Percentiles rank a stretch among this genome's conserved stretches.
Conservation (phyloP, 2,329 filamentous ascomycete genomes). For the Colletotrichum costaricense region DNA sequence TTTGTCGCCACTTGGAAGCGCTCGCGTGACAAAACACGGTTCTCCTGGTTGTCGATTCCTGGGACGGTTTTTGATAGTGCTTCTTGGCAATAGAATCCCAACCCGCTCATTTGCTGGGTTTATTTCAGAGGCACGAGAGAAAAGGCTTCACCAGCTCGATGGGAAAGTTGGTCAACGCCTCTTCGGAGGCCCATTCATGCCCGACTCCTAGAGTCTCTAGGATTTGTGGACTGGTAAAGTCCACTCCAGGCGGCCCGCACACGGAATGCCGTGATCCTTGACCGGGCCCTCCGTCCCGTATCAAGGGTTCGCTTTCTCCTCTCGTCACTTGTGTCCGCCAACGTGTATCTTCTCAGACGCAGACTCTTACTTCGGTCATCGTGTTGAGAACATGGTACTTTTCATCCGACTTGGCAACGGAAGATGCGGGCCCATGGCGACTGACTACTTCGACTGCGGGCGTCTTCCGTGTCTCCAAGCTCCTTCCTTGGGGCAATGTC, state of each 20-base stretch:
- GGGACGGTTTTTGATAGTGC: neutral
- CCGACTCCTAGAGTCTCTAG: neutral
- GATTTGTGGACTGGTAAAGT: neutral
- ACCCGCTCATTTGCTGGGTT: neutral
- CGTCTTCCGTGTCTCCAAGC: neutral
- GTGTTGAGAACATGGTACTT: neutral
- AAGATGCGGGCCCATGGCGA: neutral
- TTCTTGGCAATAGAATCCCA: slow-evolving; percentile 2
- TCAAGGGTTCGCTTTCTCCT: neutral
- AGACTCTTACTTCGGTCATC: neutral
- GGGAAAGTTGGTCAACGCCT: neutral
- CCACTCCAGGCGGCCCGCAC: neutral
- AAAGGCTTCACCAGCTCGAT: neutral
- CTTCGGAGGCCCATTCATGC: neutral
- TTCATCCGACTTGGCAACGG: neutral
- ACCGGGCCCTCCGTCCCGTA: slow-evolving; percentile 14
- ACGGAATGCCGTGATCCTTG: neutral
- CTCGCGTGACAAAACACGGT: slow-evolving; percentile 21
- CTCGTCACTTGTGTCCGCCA: neutral
- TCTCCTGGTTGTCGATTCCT: neutral
- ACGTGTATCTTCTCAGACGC: neutral
- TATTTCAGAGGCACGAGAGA: neutral
- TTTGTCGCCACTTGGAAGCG: slow-evolving; percentile 20
- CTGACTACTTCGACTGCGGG: neutral
- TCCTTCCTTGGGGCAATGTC: neutral